Base-by-base conservation (phyloP, 768 basidiomycete genomes). In the Kwoniella botswanensis region DNA sequence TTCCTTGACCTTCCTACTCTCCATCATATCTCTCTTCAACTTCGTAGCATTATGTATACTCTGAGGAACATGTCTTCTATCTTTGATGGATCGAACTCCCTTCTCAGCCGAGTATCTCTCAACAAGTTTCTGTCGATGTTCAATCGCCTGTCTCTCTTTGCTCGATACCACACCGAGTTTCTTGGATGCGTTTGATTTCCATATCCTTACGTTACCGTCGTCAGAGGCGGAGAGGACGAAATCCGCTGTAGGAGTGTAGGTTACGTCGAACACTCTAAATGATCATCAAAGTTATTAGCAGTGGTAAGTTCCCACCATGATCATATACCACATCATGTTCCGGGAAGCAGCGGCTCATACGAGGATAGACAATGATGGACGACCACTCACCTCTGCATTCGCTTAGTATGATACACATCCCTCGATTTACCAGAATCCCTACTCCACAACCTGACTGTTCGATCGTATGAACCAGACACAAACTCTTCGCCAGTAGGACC, bases 341-440 rank as follows among this genome's bases (percentile, higher is more conserved):
- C 0, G 29, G 6, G 6, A 29, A 29, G 29, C 29, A 29, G 4
- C 29, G 4, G 0, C 29, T 29, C 29, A 26, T 26, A 26, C 26
- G 26, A 26, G 26, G 26, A 26, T 26, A 26, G 26, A 26, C 26
- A 26, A 26, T 2, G 26, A 26, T 4, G 4, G 4, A 26, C 26
- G 35, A 0, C 22, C 17, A 79, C 86, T 50, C 62, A 93, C 93
- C 94, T 88, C 84, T 98, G 97, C 97, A 99, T 99, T 56, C 97
- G 92, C 85, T 98, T 98, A 17, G 94, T 96, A 83, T 98, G 96
- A 80, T 98, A 99, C 7, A 94, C 91, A 82, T 98, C 96, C 17
- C 92, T 89, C 7, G 87, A 87, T 41, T 89, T 89, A 0, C 95
- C 94, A 53, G 87, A 88, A 29, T 91, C 93, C 75, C 93, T 90